phyloP scores from a whole-genome alignment of 2,329 filamentous ascomycete species.

The Aspergillus terreus region DNA sequence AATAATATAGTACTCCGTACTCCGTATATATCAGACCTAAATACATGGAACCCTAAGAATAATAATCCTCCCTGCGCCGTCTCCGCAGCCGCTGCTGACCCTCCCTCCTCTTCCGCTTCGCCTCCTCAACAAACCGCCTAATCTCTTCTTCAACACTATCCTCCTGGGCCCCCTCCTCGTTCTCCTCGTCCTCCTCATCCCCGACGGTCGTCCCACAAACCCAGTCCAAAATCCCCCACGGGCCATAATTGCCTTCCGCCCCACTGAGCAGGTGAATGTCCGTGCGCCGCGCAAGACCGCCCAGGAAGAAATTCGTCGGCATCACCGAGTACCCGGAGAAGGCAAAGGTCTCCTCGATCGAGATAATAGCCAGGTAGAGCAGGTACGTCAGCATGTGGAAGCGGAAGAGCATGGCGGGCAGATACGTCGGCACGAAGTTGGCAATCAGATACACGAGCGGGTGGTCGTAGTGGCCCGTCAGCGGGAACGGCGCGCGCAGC shows the following conservation, averaged over 20 bases:
- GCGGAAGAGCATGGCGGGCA: constrained; percentile 54
- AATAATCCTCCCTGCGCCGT: constrained; percentile 5
- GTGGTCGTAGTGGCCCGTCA: constrained; percentile 60
- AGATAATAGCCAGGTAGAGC: constrained; percentile 51
- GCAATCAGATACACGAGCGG: constrained; percentile 52
- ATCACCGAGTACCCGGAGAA: constrained; percentile 59
- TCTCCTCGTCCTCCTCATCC: constrained; percentile 47
- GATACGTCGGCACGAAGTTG: constrained; percentile 54
- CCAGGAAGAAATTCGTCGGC: constrained; percentile 55
- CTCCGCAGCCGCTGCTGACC: constrained; percentile 14
- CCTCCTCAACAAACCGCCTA: constrained; percentile 26
- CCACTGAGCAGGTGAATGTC: constrained; percentile 52
- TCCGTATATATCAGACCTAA: neutral
- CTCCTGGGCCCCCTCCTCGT: constrained; percentile 18
- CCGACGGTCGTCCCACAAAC: constrained; percentile 39
- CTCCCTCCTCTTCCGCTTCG: constrained; percentile 26
- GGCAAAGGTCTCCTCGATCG: constrained; percentile 58
- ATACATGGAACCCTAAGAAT: neutral
- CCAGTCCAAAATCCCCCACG: constrained; percentile 46
- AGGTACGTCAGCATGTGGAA: constrained; percentile 61
- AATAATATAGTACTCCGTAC: too few relatives aligned
- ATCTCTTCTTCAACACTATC: constrained; percentile 32
- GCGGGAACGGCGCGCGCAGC: constrained; percentile 51
- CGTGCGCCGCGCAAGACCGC: constrained; percentile 55
- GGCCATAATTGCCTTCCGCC: constrained; percentile 45